Evolutionary conservation across 371 early-diverging fungal genomes (phyloP), one percentile per base, ranked within the genome.

Genomic region (Mucor piriformis): DNA sequence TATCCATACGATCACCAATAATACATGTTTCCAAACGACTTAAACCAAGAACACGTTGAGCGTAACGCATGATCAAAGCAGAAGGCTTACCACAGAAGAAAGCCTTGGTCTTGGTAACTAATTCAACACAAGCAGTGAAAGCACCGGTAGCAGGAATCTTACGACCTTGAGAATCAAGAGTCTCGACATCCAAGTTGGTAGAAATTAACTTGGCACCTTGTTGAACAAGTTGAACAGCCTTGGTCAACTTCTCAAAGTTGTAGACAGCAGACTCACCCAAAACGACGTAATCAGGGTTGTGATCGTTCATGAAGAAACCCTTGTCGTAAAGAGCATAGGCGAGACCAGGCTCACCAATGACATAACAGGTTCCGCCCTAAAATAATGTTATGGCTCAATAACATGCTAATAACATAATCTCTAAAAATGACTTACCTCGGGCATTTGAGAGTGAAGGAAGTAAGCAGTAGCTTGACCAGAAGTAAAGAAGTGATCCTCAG

Each of bases 1-100:
- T 88, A 67, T 88, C 86, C 84, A 88, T 85, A 52, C 88, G 82
- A 62, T 88, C 86, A 64, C 88, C 88, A 65, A 88, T 80, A 49
- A 88, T 86, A 70, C 86, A 85, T 2, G 85, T 86, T 42, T 85
- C 86, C 50, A 76, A 57, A 63, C 86, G 84, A 57, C 60, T 64
- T 44, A 79, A 65, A 25, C 83, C 85, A 35, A 88, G 74, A 15
- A 81, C 83, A 59, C 78, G 73, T 53, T 81, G 81, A 21, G 85
- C 88, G 66, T 80, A 86, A 59, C 85, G 73, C 85, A 88, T 84
- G 74, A 88, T 88, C 69, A 88, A 70, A 46, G 80, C 76, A 43
- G 75, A 78, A 25, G 88, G 88, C 70, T 88, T 88, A 44, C 88
- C 88, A 60, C 85, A 84, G 67, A 68, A 80, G 73, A 88, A 85